Conservation (phyloP, 2,329 filamentous ascomycete species). For the Beauveria rudraprayagi region DNA sequence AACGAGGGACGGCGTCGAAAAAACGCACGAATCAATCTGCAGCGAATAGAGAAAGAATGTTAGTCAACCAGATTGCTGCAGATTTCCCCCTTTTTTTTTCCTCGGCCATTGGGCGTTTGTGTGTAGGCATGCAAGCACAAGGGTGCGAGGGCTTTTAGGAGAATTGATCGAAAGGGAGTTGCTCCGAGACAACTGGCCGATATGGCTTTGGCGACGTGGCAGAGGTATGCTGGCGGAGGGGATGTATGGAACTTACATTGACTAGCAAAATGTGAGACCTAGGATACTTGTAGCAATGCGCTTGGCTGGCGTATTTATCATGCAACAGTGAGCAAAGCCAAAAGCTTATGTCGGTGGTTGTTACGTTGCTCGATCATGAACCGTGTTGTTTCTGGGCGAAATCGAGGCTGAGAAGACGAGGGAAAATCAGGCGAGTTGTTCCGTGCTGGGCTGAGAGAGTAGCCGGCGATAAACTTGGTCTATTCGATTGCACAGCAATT, state of each 20-base stretch:
- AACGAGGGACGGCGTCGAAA: not conserved
- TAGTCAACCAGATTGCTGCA: not conserved
- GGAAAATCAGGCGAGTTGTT: not conserved
- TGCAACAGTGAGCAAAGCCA: not conserved
- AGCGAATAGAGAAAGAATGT: not conserved
- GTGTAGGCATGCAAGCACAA: not conserved
- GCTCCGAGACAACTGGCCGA: slow-evolving; percentile 9
- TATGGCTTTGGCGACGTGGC: not conserved
- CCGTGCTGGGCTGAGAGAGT: not conserved
- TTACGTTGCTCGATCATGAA: not conserved
- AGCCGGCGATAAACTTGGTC: not conserved
- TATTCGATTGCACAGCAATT: not conserved
- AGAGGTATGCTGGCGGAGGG: slow-evolving; percentile 7
- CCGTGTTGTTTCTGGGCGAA: not conserved
- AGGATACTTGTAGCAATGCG: not conserved
- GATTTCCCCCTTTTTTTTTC: not conserved
- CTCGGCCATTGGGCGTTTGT: not conserved
- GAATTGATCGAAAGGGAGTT: not conserved
- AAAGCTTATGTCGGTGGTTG: not conserved
- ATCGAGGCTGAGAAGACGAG: not conserved
- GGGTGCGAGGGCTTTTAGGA: not conserved
- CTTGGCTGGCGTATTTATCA: not conserved
- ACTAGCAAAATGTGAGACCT: slow-evolving; percentile 5
- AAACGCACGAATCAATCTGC: not conserved
- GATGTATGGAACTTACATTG: slow-evolving; percentile 6